These are phyloP conservation scores for Candida andamanensis DNA, from an alignment of 805 yeast species.

Conservation along the genomic window DNA sequence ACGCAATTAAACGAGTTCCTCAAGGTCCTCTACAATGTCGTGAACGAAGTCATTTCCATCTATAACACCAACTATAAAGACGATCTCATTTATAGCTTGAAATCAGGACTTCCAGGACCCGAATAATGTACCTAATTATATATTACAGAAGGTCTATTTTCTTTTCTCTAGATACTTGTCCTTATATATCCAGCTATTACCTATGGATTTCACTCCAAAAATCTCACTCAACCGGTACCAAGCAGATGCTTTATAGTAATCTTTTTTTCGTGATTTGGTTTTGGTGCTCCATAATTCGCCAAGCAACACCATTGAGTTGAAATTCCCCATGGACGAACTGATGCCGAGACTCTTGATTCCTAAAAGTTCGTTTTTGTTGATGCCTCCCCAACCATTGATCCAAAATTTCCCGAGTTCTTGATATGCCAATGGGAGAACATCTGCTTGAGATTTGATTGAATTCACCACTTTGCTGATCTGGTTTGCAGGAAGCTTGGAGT, in stretches of 20 bases:
- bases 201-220: constrained; percentile 56
- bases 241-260: constrained; percentile 57
- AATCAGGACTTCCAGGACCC: constrained; percentile 12
- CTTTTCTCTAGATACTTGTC: constrained; percentile 43
- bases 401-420: constrained; percentile 59
- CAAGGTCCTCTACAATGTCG: constrained; percentile 24
- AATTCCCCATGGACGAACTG: constrained; percentile 63
- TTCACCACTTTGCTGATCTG: constrained; percentile 24
- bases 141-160: not conserved
- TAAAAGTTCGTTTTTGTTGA: constrained; percentile 44
- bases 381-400: constrained; percentile 55
- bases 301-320: constrained; percentile 63
- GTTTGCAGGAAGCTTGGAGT: constrained; percentile 17
- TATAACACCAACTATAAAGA: constrained; percentile 9
- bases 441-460: constrained; percentile 34
- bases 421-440: constrained; percentile 45
- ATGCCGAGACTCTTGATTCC: constrained; percentile 59
- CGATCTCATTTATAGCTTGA: constrained; percentile 13
- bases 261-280: constrained; percentile 51
- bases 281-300: constrained; percentile 65
- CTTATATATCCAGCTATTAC: constrained; percentile 73
- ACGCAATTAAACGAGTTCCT: constrained; percentile 25
- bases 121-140: constrained; percentile 1
- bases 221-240: constrained; percentile 65
- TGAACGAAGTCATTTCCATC: constrained; percentile 27